Percentiles rank a stretch among this genome's conserved stretches.
Evolutionary conservation across 2,329 filamentous ascomycete species (phyloP).

Genomic region (Colletotrichum sojae): DNA sequence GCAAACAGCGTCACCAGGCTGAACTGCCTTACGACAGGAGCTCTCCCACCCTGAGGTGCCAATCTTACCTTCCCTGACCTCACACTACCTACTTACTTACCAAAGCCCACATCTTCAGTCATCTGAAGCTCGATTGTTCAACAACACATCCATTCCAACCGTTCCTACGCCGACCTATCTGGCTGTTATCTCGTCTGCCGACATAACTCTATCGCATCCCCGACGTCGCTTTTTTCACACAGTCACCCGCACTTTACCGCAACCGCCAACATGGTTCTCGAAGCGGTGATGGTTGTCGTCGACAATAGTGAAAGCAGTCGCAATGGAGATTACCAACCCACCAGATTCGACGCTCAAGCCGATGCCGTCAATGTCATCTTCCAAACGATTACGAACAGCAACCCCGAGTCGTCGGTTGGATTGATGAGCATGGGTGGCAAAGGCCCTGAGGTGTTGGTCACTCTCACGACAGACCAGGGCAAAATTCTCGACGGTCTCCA

Average conservation of each 20-base stretch:
- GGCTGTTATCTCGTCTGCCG: background rate
- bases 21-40: constrained; percentile 60
- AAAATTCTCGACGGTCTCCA: constrained; percentile 94
- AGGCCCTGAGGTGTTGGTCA: constrained; percentile 97
- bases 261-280: constrained; percentile 88
- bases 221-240: background rate
- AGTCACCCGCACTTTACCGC: constrained; percentile 33
- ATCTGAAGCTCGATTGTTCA: constrained; percentile 38
- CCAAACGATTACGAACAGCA: constrained; percentile 93
- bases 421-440: constrained; percentile 99
- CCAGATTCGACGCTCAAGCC: constrained; percentile 94
- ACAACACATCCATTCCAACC: constrained; percentile 18
- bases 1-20: constrained; percentile 53
- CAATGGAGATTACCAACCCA: constrained; percentile 93
- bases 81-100: constrained; percentile 41
- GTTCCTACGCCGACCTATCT: background rate
- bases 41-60: constrained; percentile 12
- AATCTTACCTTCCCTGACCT: constrained; percentile 37
- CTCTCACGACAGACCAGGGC: constrained; percentile 94
- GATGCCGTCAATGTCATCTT: constrained; percentile 97
- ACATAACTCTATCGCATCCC: background rate
- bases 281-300: constrained; percentile 99
- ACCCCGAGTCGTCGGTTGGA: constrained; percentile 96
- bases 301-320: constrained; percentile 99
- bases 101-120: constrained; percentile 45